phyloP scores from a whole-genome alignment of 768 basidiomycete species.

The Boletus huronensis region DNA sequence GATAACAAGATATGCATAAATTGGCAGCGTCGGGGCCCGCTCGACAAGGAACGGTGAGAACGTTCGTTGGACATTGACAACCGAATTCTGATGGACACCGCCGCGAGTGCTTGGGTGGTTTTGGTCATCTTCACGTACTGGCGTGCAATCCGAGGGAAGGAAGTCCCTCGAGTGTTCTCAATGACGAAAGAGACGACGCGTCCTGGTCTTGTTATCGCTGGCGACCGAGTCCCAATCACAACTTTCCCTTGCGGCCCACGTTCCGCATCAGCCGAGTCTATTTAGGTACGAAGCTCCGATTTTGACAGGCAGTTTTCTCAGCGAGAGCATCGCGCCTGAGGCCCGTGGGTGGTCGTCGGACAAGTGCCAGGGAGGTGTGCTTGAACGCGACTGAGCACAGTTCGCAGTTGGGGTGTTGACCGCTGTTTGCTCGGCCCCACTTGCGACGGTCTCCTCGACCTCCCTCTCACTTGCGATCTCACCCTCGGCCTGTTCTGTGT shows the following conservation, averaged over 20 bases:
- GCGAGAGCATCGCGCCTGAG: background rate
- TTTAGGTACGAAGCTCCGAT: background rate
- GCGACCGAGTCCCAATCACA: background rate
- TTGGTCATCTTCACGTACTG: constrained; percentile 1
- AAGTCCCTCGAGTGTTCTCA: background rate
- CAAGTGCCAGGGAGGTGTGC: background rate
- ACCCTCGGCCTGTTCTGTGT: constrained; percentile 18
- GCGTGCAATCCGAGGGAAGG: too few species aligned
- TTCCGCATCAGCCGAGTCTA: background rate
- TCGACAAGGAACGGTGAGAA: background rate
- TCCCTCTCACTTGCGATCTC: background rate
- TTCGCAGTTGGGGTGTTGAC: constrained; percentile 16
- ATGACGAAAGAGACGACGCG: too few species aligned
- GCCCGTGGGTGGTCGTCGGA: background rate
- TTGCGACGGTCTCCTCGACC: background rate
- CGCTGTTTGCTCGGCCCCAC: constrained; percentile 15
- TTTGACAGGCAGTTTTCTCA: background rate
- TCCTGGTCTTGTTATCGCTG: background rate
- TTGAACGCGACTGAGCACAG: background rate
- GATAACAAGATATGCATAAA: too few species aligned
- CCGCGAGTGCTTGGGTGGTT: background rate
- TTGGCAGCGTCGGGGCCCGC: background rate
- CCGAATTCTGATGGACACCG: background rate
- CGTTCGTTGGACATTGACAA: background rate
- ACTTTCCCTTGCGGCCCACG: background rate